Base-by-base conservation (phyloP, 106 monocot species). In the Apostasia shenzhenica region DNA sequence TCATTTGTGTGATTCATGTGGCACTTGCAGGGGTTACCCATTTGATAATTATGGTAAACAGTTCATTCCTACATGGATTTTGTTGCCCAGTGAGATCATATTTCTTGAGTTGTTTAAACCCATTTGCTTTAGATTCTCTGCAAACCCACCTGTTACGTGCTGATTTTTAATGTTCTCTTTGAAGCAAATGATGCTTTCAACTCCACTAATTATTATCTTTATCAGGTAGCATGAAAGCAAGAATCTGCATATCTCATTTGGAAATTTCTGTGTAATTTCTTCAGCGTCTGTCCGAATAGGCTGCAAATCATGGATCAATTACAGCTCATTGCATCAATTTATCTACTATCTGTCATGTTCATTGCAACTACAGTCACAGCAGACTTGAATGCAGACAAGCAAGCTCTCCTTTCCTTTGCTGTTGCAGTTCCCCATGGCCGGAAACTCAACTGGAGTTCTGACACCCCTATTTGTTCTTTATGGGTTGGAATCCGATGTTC, bases 401-500 rank as follows among this genome's bases (percentile, higher is more conserved):
- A 80, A 81, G 89, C 92, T 13, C 85, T 97, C 59, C 92, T 92
- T 58, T 67, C 73, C 55, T 97, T 97, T 56, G 74, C 81, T 41
- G 38, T 76, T 4, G 76, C 81, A 26, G 66, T 97, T n/a, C 97
- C 74, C 14, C 97, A 97, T 78, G 83, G 82, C 41, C 76, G 77
- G 41, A 93, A 83, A 46, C 82, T 99, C 54, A 99, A 93, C 65
- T 99, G 99, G 99, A 87, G 67, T 45, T 60, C 66, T 6, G 49
- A 55, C 26, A 74, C 79, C 26, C 75, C 80, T 47, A 48, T 99
- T 11, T 99, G 99, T 56, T 75, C 92, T 13, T 69, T 70, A 37
- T 99, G 99, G 99, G 73, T 81, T 45, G 99, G 99, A n/a, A 67
- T 99, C 45, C 85, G 68, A 55, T 99, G 99, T 65, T 76, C 74